phyloP scores from a whole-genome alignment of 1,139 yeast genomes.

The Eremothecium gossypii region DNA sequence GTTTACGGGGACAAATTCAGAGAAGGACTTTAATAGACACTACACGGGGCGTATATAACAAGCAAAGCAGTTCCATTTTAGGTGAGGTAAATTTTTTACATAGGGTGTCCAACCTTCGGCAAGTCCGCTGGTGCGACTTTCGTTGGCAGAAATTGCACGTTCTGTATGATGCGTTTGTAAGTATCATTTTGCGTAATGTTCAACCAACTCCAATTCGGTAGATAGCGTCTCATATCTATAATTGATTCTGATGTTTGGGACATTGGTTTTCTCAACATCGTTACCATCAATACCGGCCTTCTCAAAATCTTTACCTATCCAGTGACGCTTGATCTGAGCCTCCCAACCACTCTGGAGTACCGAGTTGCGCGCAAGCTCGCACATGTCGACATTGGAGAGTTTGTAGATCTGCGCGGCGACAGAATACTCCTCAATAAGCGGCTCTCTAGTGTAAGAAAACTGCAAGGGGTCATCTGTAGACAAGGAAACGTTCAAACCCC shows the following conservation, averaged over 20 bases:
- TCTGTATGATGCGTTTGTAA: neutral
- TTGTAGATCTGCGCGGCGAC: conserved; percentile 97
- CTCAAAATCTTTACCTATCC: conserved; percentile 75
- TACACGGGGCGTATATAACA: neutral
- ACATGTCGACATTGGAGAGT: conserved; percentile 89
- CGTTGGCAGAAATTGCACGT: too few species aligned
- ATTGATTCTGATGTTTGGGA: conserved; percentile 76
- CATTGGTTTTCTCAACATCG: conserved; percentile 87
- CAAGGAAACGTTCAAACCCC: conserved; percentile 87
- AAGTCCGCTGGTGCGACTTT: too few species aligned
- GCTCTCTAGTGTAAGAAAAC: conserved; percentile 92
- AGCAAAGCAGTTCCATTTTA: too few species aligned
- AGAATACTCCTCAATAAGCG: conserved; percentile 94
- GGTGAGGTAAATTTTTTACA: too few species aligned
- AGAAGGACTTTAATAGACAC: neutral
- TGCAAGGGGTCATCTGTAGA: conserved; percentile 93
- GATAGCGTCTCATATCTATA: conserved; percentile 74
- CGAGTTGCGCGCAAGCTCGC: conserved; percentile 78
- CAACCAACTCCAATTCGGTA: conserved; percentile 67
- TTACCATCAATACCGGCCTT: conserved; percentile 65
- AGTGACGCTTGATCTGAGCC: conserved; percentile 69
- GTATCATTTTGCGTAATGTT: conserved; percentile 39
- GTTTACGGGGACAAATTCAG: conserved; percentile 13
- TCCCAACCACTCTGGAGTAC: conserved; percentile 93
- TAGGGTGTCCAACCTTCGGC: too few species aligned